A percentile compares a stretch with the other conserved stretches of the same genome.
Evolutionary conservation across 169 alveolate genomes (phyloP).

Genomic region (Plasmodium billcollinsi): DNA sequence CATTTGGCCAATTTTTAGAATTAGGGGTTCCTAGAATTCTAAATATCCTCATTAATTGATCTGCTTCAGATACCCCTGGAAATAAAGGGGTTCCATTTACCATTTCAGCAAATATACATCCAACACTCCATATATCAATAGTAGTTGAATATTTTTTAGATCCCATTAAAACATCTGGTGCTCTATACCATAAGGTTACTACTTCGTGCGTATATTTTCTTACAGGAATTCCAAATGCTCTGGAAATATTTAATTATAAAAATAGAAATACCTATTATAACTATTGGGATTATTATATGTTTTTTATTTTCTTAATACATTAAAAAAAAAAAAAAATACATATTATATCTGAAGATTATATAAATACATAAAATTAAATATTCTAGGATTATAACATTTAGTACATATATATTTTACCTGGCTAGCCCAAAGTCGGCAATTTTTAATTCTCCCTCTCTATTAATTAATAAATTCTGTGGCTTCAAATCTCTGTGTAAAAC

Average conservation of each 20-base stretch:
- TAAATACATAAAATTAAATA: too few species aligned
- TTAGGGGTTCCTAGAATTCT: constrained; percentile 96
- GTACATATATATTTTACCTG: constrained; percentile 60
- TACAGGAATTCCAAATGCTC: constrained; percentile 98
- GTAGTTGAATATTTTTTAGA: constrained; percentile 98
- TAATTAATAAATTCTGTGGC: constrained; percentile 98
- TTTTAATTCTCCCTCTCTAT: constrained; percentile 94
- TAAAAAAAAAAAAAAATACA: too few species aligned
- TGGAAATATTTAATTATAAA: constrained; percentile 80
- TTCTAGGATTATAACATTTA: background rate
- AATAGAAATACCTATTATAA: constrained; percentile 17
- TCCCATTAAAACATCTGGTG: constrained; percentile 99
- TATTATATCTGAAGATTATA: too few species aligned
- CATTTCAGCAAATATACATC: constrained; percentile 98
- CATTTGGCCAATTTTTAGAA: constrained; percentile 94
- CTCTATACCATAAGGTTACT: constrained; percentile 99
- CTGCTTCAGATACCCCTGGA: constrained; percentile 97
- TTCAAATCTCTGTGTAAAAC: constrained; percentile 99
- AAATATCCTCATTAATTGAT: constrained; percentile 97
- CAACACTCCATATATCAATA: constrained; percentile 99
- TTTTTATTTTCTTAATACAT: too few species aligned
- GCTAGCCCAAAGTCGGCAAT: constrained; percentile 99
- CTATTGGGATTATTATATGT: constrained; percentile 23
- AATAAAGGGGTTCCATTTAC: constrained; percentile 98
- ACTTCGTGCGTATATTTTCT: constrained; percentile 98